Evolutionary conservation across 1,284 basidiomycete genomes (phyloP).

Genomic region (Sanghuangporus baumii): DNA sequence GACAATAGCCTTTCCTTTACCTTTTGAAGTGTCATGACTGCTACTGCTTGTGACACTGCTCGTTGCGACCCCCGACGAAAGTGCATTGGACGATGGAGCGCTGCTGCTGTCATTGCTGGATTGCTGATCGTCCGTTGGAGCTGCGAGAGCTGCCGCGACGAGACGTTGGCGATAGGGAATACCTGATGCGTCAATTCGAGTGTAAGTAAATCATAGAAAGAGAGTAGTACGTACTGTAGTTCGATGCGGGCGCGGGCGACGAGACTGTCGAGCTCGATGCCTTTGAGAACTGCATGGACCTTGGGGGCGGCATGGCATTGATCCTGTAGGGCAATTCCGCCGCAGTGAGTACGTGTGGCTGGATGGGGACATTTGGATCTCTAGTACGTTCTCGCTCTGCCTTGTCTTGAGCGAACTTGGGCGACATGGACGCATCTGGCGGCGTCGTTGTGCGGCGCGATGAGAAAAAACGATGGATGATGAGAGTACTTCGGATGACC

Average conservation of each 20-base stretch:
- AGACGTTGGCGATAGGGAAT: background rate
- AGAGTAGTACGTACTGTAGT: background rate
- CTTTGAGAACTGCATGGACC: background rate
- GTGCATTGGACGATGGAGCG: background rate
- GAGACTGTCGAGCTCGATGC: background rate
- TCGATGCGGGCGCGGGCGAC: background rate
- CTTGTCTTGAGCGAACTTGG: slow-evolving; percentile 1
- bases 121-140: background rate
- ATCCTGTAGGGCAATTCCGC: slow-evolving; percentile 13
- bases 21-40: background rate
- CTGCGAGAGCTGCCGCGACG: background rate
- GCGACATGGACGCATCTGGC: slow-evolving; percentile 5
- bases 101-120: slow-evolving; percentile 2
- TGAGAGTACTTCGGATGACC: too few species aligned
- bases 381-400: background rate
- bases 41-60: background rate
- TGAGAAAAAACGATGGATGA: background rate
- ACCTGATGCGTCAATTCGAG: background rate
- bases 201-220: background rate
- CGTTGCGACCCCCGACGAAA: background rate
- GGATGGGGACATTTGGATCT: background rate
- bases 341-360: slow-evolving; percentile 2
- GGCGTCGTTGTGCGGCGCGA: background rate
- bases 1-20: background rate
- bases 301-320: slow-evolving; percentile 8